Base-by-base conservation (phyloP, 2,329 filamentous ascomycete species). In the Aspergillus sp. region DNA sequence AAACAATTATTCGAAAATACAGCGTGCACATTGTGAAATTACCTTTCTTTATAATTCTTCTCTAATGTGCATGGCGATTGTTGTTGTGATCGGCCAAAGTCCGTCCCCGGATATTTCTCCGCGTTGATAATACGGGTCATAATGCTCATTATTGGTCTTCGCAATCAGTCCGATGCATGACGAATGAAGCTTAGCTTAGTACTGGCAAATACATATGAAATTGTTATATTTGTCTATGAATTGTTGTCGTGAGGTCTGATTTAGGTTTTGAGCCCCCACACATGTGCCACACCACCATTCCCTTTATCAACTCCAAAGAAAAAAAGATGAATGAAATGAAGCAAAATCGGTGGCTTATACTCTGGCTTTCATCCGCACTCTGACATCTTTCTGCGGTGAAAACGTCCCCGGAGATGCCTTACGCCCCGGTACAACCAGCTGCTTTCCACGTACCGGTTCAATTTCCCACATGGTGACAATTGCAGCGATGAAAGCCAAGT, bases 401-500 rank as follows among this genome's bases (percentile, higher is more conserved):
- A 74, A 76, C 12, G 79, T 71, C 2, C 71, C 74, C 46, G 70
- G 74, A 5, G 74, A 74, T 53, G 69, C 72, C 56, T 60, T 69
- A 58, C 73, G 71, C 37, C 63, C 66, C 0, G 82, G 81, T 39
- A 83, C 67, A 15, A 67, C 67, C 73, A 80, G 81, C 0, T 63
- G 65, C 5, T 64, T 65, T 13, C 70, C 69, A 43, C 61, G 62
- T 0, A 65, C 69, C 0, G 76, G 70, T 46, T 76, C 66, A 49
- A 83, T 73, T 39, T 82, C 75, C 78, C 79, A 83, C 56, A 79
- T 69, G 5, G 71, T 66, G 17, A 82, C 57, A 19, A 83, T 71
- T 1, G 74, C 71, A 13, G 78, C 78, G 1, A 73, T 70, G 41
- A 79, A 74, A 20, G 73, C 62, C 39, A 82, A 54, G 15, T 74